phyloP scores from a whole-genome alignment of 768 basidiomycete species.

The Suillus hirtellus region DNA sequence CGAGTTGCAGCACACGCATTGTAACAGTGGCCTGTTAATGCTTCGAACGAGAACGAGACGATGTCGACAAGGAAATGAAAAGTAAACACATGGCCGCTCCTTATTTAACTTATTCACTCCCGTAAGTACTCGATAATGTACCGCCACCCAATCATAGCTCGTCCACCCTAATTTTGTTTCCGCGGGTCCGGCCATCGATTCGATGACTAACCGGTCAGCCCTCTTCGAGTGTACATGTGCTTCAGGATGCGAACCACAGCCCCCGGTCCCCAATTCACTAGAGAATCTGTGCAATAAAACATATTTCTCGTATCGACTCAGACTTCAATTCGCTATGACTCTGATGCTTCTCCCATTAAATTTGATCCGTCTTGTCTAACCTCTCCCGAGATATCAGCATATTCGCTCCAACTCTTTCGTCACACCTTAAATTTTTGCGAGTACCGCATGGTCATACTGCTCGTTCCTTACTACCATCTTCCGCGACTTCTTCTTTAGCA shows the following conservation, averaged over 20 bases:
- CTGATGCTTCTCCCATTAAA: too few relatives aligned
- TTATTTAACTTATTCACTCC: not conserved
- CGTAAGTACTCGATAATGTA: not conserved
- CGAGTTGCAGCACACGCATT: not conserved
- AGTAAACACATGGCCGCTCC: not conserved
- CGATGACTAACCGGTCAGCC: not conserved
- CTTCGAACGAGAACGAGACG: slow-evolving; percentile 1
- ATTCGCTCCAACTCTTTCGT: too few relatives aligned
- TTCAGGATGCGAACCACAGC: not conserved
- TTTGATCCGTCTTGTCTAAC: not conserved
- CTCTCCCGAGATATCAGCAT: not conserved
- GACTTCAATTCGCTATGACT: too few relatives aligned
- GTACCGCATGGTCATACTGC: not conserved
- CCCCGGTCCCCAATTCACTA: not conserved
- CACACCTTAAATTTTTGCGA: not conserved
- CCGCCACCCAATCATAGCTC: not conserved
- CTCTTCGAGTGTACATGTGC: too few relatives aligned
- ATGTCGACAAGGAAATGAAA: not conserved
- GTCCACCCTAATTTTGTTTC: not conserved
- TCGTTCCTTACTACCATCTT: not conserved
- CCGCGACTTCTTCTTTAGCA: not conserved
- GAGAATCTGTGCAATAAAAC: not conserved
- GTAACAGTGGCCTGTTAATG: too few relatives aligned
- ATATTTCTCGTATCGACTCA: not conserved
- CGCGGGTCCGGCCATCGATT: not conserved